Base-by-base conservation (phyloP, 192 early-diverging fungal genomes). In the Lobosporangium transversale region DNA sequence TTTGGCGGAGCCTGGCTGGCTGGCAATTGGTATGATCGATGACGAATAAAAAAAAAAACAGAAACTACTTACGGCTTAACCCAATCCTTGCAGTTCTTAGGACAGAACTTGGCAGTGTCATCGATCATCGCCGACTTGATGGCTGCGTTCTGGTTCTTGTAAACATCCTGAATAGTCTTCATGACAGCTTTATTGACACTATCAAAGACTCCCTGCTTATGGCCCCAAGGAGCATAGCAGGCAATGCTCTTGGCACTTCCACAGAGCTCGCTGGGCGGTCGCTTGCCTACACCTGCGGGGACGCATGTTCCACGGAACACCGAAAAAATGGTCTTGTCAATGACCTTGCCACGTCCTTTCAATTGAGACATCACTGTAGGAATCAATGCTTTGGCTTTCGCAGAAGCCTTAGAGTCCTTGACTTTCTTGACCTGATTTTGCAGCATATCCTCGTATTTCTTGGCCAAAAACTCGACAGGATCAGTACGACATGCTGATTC, bases 171-270 rank as follows among this genome's bases (percentile, higher is more conserved):
- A 9, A 62, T 24, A 2, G 44, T 30, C 1, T 42, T 23, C 0
- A 50, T 23, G 53, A 76, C 71, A 17, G 64, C 58, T 0, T 32
- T 9, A 31, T 76, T 62, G 20, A 76, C 63, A 21, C 11, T 62
- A 4, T 66, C 63, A 23, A 76, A 57, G 18, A 76, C 62, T 32
- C 71, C 44, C 2, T 56, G 10, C 9, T 26, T 7, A 31, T 67
- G 71, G 9, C 58, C 71, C 64, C 71, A 76, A 17, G 63, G 45
- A 0, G 64, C 64, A 56, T 62, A 76, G 50, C 71, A 76, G 4
- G 71, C 71, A n/a, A 76, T 66, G 17, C 50, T 26, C 43, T 76
- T 76, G 21, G 71, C 64, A 27, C 63, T 62, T 35, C 64, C 71
- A 56, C 71, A 76, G 23, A 76, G 56, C 58, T 76, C 64, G 0